phyloP scores from a whole-genome alignment of 805 yeast genomes.

The Saccharomyces mikatae region DNA sequence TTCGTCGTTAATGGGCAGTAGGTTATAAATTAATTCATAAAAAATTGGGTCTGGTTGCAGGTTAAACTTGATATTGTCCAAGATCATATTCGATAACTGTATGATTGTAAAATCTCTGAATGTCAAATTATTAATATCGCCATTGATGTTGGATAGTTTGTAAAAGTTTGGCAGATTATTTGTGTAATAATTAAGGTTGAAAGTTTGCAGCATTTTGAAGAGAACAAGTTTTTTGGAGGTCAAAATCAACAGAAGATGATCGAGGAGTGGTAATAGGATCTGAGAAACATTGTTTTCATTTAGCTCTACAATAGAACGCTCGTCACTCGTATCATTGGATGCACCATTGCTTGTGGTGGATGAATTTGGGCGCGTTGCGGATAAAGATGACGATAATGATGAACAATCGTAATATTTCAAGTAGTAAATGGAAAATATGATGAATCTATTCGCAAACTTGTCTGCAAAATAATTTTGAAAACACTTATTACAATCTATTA shows the following conservation, averaged over 20 bases:
- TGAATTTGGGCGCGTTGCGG: not conserved
- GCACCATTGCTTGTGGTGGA: not conserved
- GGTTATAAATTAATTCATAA: slow-evolving; percentile 54
- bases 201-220: slow-evolving; percentile 37
- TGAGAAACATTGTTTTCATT: not conserved
- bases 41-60: slow-evolving; percentile 35
- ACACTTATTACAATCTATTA: slow-evolving; percentile 60
- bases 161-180: slow-evolving; percentile 46
- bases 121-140: slow-evolving; percentile 36
- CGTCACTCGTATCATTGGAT: not conserved
- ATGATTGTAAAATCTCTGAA: slow-evolving; percentile 56
- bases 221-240: slow-evolving; percentile 35
- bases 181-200: slow-evolving; percentile 37
- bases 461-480: slow-evolving; percentile 41
- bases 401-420: slow-evolving; percentile 37
- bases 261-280: slow-evolving; percentile 40
- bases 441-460: slow-evolving; percentile 44
- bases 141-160: slow-evolving; percentile 32
- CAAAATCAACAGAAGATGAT: slow-evolving; percentile 46
- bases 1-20: slow-evolving; percentile 37
- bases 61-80: slow-evolving; percentile 32
- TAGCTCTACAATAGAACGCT: not conserved
- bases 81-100: slow-evolving; percentile 41
- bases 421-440: slow-evolving; percentile 49
- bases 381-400: slow-evolving; percentile 10